These are phyloP conservation scores for Colletotrichum spinosum DNA, from an alignment of 2,329 filamentous ascomycete species.

Conservation along the genomic window DNA sequence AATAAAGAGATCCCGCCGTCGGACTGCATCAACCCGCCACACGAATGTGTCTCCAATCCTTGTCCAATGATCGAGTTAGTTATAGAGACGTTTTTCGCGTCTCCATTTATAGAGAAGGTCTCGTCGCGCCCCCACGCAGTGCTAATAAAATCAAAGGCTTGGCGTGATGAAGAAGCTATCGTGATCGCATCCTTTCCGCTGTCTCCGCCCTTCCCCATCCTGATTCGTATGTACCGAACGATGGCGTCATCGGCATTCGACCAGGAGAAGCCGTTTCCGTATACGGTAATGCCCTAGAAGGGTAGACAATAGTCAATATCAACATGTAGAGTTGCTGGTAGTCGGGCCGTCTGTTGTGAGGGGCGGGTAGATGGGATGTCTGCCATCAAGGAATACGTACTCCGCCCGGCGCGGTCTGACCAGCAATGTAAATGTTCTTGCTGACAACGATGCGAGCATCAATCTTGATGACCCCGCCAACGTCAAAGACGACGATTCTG, in stretches of 20 bases:
- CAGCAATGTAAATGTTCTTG: conserved; percentile 60
- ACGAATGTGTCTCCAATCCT: conserved; percentile 64
- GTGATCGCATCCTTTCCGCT: conserved; percentile 54
- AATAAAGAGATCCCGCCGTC: conserved; percentile 58
- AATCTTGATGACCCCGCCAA: conserved; percentile 63
- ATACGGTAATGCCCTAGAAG: conserved; percentile 57
- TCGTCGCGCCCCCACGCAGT: too few species aligned
- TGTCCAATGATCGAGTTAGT: conserved; percentile 66
- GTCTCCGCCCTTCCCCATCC: conserved; percentile 63
- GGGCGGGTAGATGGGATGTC: background rate
- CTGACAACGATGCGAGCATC: conserved; percentile 58
- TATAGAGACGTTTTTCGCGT: conserved; percentile 64
- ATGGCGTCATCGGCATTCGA: conserved; percentile 64
- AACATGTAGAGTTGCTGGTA: too few species aligned
- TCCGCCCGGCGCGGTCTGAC: conserved; percentile 62
- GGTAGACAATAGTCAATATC: too few species aligned
- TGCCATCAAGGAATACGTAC: conserved; percentile 43
- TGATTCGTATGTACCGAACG: conserved; percentile 65
- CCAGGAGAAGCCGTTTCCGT: conserved; percentile 65
- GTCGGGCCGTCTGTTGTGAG: background rate
- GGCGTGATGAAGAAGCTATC: too few species aligned
- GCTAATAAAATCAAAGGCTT: too few species aligned
- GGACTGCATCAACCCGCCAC: conserved; percentile 63
- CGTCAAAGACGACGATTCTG: conserved; percentile 62
- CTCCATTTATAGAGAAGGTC: too few species aligned